phyloP scores from a whole-genome alignment of 306 rosid genomes.

The Mucuna pruriens region DNA sequence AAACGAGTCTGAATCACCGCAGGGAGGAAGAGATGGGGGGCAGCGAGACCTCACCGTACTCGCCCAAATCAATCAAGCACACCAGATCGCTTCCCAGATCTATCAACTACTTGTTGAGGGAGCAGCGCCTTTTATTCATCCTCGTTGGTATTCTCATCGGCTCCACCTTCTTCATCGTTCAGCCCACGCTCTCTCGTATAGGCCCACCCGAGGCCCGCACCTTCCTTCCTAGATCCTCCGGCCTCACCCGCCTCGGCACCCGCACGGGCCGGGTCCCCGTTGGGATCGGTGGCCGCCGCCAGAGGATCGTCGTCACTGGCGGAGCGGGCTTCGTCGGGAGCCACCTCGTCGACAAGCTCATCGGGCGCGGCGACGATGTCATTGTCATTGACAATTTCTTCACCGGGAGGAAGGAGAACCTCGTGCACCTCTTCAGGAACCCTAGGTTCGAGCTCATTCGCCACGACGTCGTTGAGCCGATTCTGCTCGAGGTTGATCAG shows the following conservation, averaged over 20 bases:
- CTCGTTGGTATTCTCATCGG: slow-evolving; percentile 86
- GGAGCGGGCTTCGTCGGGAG: slow-evolving; percentile 94
- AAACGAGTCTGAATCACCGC: slow-evolving; percentile 63
- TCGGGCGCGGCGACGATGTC: slow-evolving; percentile 77
- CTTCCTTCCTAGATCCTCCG: slow-evolving; percentile 36
- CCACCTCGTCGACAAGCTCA: slow-evolving; percentile 82
- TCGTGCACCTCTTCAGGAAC: slow-evolving; percentile 76
- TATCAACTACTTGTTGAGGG: slow-evolving; percentile 75
- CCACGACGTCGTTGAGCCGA: slow-evolving; percentile 91
- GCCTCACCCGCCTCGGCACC: background rate
- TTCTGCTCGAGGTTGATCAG: slow-evolving; percentile 92
- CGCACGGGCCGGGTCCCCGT: slow-evolving; percentile 68
- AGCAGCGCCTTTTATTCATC: slow-evolving; percentile 88
- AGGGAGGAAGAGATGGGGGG: slow-evolving; percentile 76
- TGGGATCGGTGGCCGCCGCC: slow-evolving; percentile 53
- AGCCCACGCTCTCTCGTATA: slow-evolving; percentile 77
- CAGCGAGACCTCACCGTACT: slow-evolving; percentile 56
- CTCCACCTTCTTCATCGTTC: slow-evolving; percentile 86
- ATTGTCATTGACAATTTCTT: slow-evolving; percentile 89
- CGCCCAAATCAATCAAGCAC: slow-evolving; percentile 77
- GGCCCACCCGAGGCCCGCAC: slow-evolving; percentile 57
- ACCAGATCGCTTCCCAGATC: slow-evolving; percentile 88
- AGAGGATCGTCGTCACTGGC: slow-evolving; percentile 80
- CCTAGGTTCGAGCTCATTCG: slow-evolving; percentile 90
- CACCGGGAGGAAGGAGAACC: slow-evolving; percentile 79